phyloP scores from a whole-genome alignment of 1,284 basidiomycete genomes.

The Takashimella tepidaria region DNA sequence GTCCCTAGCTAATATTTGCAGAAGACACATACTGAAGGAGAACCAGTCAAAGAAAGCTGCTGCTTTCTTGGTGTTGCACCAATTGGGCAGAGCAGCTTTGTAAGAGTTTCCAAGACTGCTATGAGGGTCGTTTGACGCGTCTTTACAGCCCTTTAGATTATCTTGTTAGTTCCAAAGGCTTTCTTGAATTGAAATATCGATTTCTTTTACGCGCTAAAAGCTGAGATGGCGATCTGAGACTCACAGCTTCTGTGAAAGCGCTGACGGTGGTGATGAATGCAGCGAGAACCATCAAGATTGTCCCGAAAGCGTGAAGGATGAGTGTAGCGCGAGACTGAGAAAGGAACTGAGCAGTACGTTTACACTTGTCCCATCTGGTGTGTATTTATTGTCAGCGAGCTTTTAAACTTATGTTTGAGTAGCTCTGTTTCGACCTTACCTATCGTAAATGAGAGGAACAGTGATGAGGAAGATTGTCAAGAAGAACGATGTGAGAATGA shows the following conservation, averaged over 20 bases:
- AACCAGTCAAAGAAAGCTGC: slow-evolving; percentile 77
- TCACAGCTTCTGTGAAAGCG: slow-evolving; percentile 15
- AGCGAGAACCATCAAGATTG: slow-evolving; percentile 62
- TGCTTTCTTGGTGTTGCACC: slow-evolving; percentile 86
- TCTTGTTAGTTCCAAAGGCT: too few relatives aligned
- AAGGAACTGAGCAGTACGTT: slow-evolving; percentile 67
- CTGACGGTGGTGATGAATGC: slow-evolving; percentile 53
- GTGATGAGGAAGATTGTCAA: slow-evolving; percentile 65
- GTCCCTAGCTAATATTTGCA: too few relatives aligned
- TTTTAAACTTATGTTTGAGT: background rate
- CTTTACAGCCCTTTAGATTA: slow-evolving; percentile 69
- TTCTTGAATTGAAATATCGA: too few relatives aligned
- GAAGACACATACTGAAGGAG: slow-evolving; percentile 11
- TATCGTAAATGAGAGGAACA: slow-evolving; percentile 76
- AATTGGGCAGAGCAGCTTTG: slow-evolving; percentile 62
- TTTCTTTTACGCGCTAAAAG: too few relatives aligned
- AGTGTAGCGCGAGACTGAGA: slow-evolving; percentile 73
- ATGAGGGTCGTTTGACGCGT: slow-evolving; percentile 66
- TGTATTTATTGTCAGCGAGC: too few relatives aligned
- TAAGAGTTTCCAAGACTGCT: slow-evolving; percentile 64
- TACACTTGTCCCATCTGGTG: slow-evolving; percentile 59
- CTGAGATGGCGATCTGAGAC: too few relatives aligned
- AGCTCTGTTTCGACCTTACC: slow-evolving; percentile 47
- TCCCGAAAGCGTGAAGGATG: slow-evolving; percentile 67
- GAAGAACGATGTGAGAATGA: slow-evolving; percentile 66